Conservation (phyloP, 139 green algal species). For the Chlamydomonas asymmetrica region DNA sequence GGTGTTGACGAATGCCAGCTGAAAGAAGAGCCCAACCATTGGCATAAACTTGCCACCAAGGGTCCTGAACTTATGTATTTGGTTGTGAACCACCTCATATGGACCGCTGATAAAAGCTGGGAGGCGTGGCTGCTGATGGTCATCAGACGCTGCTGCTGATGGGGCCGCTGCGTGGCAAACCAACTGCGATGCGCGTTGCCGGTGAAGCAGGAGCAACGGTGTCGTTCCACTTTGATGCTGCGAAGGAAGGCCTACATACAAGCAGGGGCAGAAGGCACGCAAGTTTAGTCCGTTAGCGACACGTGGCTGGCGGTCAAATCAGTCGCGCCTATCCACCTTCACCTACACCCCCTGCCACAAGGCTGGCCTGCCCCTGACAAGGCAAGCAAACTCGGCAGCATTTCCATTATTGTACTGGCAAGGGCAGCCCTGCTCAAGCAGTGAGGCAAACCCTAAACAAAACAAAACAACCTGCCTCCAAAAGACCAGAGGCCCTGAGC, state of each 20-base stretch:
- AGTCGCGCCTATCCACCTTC: not conserved
- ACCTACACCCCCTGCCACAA: not conserved
- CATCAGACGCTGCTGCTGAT: not conserved
- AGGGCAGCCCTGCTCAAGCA: too few relatives aligned
- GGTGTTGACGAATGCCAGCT: constrained; percentile 92
- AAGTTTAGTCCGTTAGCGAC: too few relatives aligned
- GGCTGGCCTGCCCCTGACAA: too few relatives aligned
- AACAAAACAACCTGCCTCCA: too few relatives aligned
- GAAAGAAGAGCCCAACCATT: constrained; percentile 87
- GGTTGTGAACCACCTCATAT: not conserved
- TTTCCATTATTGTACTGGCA: not conserved
- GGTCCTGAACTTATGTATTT: constrained; percentile 3
- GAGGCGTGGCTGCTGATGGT: not conserved
- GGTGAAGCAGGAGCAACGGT: too few relatives aligned
- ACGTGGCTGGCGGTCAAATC: not conserved
- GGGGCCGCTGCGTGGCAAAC: constrained; percentile 1
- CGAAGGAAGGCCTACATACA: not conserved
- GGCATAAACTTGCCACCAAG: constrained; percentile 65
- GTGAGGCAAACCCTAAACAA: too few relatives aligned
- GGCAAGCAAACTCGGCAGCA: too few relatives aligned
- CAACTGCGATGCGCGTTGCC: too few relatives aligned
- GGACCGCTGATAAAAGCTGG: too few relatives aligned
- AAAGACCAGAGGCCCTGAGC: too few relatives aligned
- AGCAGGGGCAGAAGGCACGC: not conserved
- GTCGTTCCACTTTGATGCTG: too few relatives aligned